A percentile compares a stretch with the other conserved stretches of the same genome.
phyloP scores from a whole-genome alignment of 139 green algal genomes.

The Picochlorum sp. region DNA sequence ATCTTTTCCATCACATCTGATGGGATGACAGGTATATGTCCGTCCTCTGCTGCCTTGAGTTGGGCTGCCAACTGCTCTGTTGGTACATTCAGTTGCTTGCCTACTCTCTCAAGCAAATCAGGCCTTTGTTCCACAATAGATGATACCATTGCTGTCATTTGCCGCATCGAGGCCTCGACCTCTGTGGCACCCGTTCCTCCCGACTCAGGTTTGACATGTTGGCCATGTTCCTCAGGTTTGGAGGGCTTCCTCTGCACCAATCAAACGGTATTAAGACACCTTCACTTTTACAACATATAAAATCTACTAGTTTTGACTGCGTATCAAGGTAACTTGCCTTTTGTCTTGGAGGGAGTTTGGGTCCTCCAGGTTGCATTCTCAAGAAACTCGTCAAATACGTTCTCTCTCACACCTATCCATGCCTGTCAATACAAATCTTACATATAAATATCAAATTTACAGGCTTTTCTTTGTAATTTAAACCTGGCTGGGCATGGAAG shows the following conservation, averaged over 20 bases:
- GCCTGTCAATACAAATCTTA: too few species aligned
- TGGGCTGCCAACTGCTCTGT: neutral
- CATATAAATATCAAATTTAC: too few species aligned
- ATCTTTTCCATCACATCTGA: too few species aligned
- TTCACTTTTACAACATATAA: neutral
- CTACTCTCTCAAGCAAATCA: neutral
- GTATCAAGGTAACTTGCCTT: neutral
- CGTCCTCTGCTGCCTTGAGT: neutral
- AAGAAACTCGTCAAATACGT: neutral
- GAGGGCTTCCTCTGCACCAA: constrained; percentile 8
- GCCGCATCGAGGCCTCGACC: neutral
- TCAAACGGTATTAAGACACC: too few species aligned
- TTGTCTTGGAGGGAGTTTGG: neutral
- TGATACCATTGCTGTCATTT: neutral
- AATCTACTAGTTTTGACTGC: too few species aligned
- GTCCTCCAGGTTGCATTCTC: neutral
- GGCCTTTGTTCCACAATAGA: neutral
- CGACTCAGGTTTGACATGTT: neutral
- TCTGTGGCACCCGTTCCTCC: neutral
- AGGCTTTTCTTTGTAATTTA: too few species aligned
- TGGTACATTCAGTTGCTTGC: neutral
- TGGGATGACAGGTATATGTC: neutral
- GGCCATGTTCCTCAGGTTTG: neutral
- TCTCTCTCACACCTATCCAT: too few species aligned
- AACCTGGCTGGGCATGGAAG: too few species aligned